A percentile compares a stretch with the other conserved stretches of the same genome.
Evolutionary conservation across 768 basidiomycete genomes (phyloP).

Genomic region (Gloeopeniophorella convolvens): DNA sequence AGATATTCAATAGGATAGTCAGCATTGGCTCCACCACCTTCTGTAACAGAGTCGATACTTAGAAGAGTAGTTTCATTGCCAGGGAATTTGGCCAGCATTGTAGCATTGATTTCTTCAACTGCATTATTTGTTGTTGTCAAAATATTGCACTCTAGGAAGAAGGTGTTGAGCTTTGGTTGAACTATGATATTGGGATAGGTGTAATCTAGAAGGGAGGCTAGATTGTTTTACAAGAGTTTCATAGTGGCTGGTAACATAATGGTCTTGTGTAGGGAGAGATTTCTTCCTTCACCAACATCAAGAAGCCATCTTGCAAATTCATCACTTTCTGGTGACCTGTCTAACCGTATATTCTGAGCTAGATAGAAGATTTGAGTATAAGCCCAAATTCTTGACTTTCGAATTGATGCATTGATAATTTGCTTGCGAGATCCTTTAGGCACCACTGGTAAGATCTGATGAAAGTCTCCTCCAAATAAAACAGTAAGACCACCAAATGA

Average conservation of each 20-base stretch:
- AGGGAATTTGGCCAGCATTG: not conserved
- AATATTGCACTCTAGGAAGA: slow-evolving; percentile 19
- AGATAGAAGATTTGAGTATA: slow-evolving; percentile 25
- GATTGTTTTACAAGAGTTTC: not conserved
- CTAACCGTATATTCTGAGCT: slow-evolving; percentile 18
- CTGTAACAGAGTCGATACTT: too few relatives aligned
- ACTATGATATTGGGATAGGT: slow-evolving; percentile 20
- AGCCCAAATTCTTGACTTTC: too few relatives aligned
- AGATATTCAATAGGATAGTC: slow-evolving; percentile 40
- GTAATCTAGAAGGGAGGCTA: not conserved
- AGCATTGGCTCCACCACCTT: too few relatives aligned
- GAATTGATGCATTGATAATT: too few relatives aligned
- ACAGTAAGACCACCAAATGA: slow-evolving; percentile 41
- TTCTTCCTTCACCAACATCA: not conserved
- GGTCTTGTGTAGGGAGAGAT: not conserved
- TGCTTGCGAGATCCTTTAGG: too few relatives aligned
- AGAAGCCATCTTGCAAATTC: slow-evolving; percentile 3
- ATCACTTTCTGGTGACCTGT: not conserved
- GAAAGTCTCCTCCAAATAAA: slow-evolving; percentile 45
- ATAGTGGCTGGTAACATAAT: not conserved
- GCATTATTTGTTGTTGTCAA: slow-evolving; percentile 25
- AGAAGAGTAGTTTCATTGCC: too few relatives aligned
- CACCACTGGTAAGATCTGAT: slow-evolving; percentile 42
- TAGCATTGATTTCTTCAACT: slow-evolving; percentile 29
- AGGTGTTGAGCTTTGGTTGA: slow-evolving; percentile 19